A percentile compares a stretch with the other conserved stretches of the same genome.
Evolutionary conservation across 192 early-diverging fungal species (phyloP).

Genomic region (Coemansia sp.): DNA sequence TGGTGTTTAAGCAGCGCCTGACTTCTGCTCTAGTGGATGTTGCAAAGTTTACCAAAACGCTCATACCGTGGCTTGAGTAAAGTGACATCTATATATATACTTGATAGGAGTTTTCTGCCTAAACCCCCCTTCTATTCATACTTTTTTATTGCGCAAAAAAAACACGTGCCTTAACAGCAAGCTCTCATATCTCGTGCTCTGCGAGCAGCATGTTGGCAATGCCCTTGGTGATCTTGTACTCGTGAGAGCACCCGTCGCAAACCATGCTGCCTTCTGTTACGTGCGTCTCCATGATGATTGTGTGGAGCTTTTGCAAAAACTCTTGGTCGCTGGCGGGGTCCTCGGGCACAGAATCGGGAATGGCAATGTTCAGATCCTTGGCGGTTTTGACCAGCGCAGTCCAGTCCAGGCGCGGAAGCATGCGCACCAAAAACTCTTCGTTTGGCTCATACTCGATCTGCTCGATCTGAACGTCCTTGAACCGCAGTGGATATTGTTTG

Average conservation of each 20-base stretch:
- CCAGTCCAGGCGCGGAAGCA: slow-evolving; percentile 85
- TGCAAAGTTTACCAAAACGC: slow-evolving; percentile 84
- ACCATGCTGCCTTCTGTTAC: slow-evolving; percentile 89
- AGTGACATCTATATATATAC: not conserved
- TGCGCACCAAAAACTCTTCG: slow-evolving; percentile 77
- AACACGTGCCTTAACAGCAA: not conserved
- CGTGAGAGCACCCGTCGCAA: slow-evolving; percentile 86
- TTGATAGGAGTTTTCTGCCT: not conserved
- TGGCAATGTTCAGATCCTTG: slow-evolving; percentile 56
- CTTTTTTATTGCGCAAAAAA: not conserved
- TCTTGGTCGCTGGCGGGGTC: slow-evolving; percentile 41
- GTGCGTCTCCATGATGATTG: slow-evolving; percentile 82
- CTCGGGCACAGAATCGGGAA: slow-evolving; percentile 36
- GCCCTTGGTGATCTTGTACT: slow-evolving; percentile 89
- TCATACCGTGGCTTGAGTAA: slow-evolving; percentile 74
- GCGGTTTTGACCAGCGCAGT: slow-evolving; percentile 64
- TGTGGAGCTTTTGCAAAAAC: slow-evolving; percentile 72
- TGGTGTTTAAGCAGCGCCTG: slow-evolving; percentile 78
- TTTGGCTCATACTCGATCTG: slow-evolving; percentile 86
- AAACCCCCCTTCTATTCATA: not conserved
- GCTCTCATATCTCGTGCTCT: slow-evolving; percentile 66
- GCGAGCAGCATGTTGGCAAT: slow-evolving; percentile 91
- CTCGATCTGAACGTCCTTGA: slow-evolving; percentile 83
- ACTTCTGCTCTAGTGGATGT: slow-evolving; percentile 87
- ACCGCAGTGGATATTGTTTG: slow-evolving; percentile 88